Evolutionary conservation across 495 filamentous ascomycete genomes (phyloP).

Genomic region (Neurospora sp.): DNA sequence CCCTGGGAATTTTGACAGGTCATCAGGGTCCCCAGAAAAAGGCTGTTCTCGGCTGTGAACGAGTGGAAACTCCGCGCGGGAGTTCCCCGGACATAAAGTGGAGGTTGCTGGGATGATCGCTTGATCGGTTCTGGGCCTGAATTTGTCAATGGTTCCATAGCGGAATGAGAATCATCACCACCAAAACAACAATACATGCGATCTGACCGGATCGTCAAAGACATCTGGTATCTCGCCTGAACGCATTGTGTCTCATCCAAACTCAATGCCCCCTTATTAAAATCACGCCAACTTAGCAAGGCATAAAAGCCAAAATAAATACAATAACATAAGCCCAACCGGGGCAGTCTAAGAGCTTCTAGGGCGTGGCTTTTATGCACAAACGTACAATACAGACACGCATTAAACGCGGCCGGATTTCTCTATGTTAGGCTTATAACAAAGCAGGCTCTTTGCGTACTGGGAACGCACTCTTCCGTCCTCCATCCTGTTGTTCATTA

Average conservation of each 20-base stretch:
- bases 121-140: background rate
- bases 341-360: background rate
- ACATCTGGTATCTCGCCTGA: background rate
- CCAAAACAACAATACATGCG: background rate
- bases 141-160: background rate
- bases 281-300: background rate
- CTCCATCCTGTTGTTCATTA: background rate
- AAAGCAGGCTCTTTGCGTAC: background rate
- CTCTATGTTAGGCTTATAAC: background rate
- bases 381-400: slow-evolving; percentile 3
- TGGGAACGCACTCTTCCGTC: background rate
- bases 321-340: slow-evolving; percentile 1
- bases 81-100: background rate
- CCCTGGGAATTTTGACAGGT: background rate
- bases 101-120: background rate
- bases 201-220: background rate
- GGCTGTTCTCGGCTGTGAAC: background rate
- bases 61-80: background rate
- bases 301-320: background rate
- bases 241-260: background rate
- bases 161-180: background rate
- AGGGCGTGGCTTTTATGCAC: background rate
- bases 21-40: background rate
- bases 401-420: background rate
- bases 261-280: background rate